Evolutionary conservation across 1,284 basidiomycete genomes (phyloP), one percentile per base, ranked within the genome.

Genomic region (Gomphus bonarii): DNA sequence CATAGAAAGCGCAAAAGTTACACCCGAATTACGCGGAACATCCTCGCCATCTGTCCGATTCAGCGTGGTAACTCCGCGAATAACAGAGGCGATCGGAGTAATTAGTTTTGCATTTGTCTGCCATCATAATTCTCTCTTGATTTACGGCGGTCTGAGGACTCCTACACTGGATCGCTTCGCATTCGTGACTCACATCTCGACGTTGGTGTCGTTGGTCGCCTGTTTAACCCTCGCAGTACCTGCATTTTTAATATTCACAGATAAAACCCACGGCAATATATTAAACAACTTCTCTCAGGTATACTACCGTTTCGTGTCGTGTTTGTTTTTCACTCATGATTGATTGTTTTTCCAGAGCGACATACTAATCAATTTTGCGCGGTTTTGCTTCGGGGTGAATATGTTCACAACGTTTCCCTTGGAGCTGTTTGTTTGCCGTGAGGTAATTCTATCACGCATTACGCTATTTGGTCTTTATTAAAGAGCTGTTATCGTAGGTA

Each of bases 351-450:
- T 9, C 14, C 63, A 89, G 86, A 75, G 79, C 63, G 90, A 95
- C 68, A 81, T 84, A 28, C 65, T 95, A 58, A 94, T 95, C 71
- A 95, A 98, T 68, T 78, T 98, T 55, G 95, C 95, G 6, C 81
- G 95, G 22, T 91, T 97, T 65, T 93, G 90, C 65, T 98, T 99
- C 66, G 95, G 95, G 4, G 71, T 95, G 60, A 99, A 99, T 72
- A 99, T 99, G 95, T 95, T 97, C 65, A 97, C 95, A 1, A 99
- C 95, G 0, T 79, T 95, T 18, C 93, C 93, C 0, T 75, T 97
- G 50, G 93, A 97, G 66, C 76, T 93, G 20, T 97, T 97, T 67
- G 93, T 97, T 14, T 97, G 94, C 66, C 80, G 93, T 73, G 93
- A 97, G 76, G 91, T 88, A 59, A 61, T 66, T n/a, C 12, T 44